These are phyloP conservation scores for Eucalyptus curtisii DNA, from an alignment of 345 rosid species.

Conservation along the genomic window DNA sequence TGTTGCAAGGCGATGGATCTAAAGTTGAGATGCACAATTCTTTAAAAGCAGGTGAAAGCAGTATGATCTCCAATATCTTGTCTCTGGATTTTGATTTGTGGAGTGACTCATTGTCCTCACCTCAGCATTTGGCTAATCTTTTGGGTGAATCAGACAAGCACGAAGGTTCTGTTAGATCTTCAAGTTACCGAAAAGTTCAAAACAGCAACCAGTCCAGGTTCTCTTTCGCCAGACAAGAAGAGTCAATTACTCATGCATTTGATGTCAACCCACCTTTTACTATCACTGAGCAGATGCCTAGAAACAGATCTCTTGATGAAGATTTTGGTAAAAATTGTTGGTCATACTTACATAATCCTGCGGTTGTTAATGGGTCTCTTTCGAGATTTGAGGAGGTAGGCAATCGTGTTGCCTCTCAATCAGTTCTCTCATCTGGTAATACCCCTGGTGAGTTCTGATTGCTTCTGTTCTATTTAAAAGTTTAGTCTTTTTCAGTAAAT, in stretches of 20 bases:
- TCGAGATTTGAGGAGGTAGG: slow-evolving; percentile 37
- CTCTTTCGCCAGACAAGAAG: slow-evolving; percentile 80
- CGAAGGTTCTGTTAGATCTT: slow-evolving; percentile 23
- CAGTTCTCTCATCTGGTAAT: slow-evolving; percentile 34
- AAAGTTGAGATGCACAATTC: slow-evolving; percentile 6
- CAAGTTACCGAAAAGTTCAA: slow-evolving; percentile 38
- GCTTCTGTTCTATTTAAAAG: background rate
- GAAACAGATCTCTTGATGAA: slow-evolving; percentile 16
- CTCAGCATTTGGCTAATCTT: slow-evolving; percentile 53
- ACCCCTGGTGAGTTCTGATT: slow-evolving; percentile 40
- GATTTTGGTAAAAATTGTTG: slow-evolving; percentile 30
- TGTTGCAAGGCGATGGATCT: background rate
- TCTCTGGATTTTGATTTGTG: slow-evolving; percentile 70
- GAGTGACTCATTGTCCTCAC: slow-evolving; percentile 64
- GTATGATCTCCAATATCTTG: slow-evolving; percentile 65
- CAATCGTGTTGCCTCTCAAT: slow-evolving; percentile 12
- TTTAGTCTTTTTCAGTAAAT: background rate
- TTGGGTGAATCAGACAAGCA: slow-evolving; percentile 42
- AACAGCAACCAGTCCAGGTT: slow-evolving; percentile 66
- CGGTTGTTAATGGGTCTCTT: slow-evolving; percentile 34
- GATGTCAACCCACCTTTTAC: slow-evolving; percentile 20
- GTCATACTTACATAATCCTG: slow-evolving; percentile 26
- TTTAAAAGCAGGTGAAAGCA: slow-evolving; percentile 47
- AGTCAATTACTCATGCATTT: slow-evolving; percentile 20
- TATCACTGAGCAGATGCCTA: slow-evolving; percentile 22